Percentiles rank a stretch among this genome's conserved stretches.
Evolutionary conservation across 352 stramenopile species (phyloP).

Genomic region (Pythium rhizo-oryzae): DNA sequence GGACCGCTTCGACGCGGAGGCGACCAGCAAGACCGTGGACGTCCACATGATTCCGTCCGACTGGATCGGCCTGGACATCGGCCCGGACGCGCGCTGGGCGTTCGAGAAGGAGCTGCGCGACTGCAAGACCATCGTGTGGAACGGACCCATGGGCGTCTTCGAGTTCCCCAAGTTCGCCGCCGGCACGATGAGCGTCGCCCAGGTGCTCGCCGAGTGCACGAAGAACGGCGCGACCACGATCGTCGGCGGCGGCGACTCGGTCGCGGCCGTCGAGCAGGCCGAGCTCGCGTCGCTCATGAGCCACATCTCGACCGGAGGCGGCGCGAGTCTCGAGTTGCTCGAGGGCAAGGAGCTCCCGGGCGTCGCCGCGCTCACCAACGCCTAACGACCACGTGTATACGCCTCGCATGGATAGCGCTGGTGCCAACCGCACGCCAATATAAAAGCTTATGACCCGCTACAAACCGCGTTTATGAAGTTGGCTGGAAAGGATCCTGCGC

Average conservation of each 20-base stretch:
- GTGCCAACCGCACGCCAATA: not conserved
- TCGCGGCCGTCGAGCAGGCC: conserved; percentile 88
- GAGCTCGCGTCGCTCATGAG: no score
- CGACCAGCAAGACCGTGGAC: conserved; percentile 90
- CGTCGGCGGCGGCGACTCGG: conserved; percentile 98
- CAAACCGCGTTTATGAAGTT: no score
- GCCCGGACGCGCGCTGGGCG: conserved; percentile 89
- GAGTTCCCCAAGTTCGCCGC: conserved; percentile 98
- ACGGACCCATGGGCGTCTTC: conserved; percentile 99
- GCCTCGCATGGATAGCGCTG: not conserved
- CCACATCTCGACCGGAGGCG: conserved; percentile 93
- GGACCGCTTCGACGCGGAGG: conserved; percentile 97
- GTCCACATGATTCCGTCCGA: conserved; percentile 94
- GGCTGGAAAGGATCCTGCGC: no score
- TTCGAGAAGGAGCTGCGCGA: conserved; percentile 82
- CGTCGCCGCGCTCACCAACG: conserved; percentile 93
- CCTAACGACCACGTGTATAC: no score
- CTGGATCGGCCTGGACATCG: conserved; percentile 99
- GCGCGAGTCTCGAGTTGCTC: conserved; percentile 96
- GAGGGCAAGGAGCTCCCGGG: conserved; percentile 99
- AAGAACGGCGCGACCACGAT: conserved; percentile 95
- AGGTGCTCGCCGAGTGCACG: conserved; percentile 96
- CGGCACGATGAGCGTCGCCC: conserved; percentile 96
- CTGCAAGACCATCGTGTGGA: conserved; percentile 99
- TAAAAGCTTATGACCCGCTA: no score